Evolutionary conservation across 139 green algal species (phyloP).

Genomic region (Chlamydomonas sp.): DNA sequence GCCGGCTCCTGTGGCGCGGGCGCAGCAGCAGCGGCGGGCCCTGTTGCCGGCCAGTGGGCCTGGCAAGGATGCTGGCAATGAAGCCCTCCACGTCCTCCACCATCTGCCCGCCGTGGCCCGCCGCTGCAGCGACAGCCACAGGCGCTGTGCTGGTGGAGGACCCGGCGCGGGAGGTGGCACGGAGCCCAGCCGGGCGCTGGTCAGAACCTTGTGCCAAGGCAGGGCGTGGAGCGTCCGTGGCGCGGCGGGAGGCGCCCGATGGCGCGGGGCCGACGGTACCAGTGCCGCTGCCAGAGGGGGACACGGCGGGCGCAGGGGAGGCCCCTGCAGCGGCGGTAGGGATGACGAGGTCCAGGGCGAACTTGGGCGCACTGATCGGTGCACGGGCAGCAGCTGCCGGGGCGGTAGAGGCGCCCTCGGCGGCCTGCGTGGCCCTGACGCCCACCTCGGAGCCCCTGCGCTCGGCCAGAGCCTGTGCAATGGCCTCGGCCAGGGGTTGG

Average conservation of each 20-base stretch:
- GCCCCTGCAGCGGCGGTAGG: neutral
- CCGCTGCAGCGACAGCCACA: neutral
- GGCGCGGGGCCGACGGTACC: neutral
- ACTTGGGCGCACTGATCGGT: constrained; percentile 2
- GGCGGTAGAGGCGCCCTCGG: neutral
- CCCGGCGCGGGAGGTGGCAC: neutral
- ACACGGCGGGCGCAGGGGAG: neutral
- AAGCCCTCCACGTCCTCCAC: constrained; percentile 38
- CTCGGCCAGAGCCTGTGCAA: constrained; percentile 3
- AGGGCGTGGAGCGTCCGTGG: neutral
- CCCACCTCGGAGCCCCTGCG: constrained; percentile 20
- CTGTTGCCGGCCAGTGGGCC: neutral
- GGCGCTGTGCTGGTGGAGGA: neutral
- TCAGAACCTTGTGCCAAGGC: neutral
- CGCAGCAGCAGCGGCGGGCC: neutral
- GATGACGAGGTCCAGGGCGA: constrained; percentile 3
- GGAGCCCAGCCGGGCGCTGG: neutral
- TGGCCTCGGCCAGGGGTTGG: constrained; percentile 21
- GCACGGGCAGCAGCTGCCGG: neutral
- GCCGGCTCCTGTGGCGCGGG: neutral
- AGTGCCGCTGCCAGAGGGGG: neutral
- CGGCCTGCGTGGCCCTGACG: neutral
- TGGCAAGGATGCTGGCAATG: constrained; percentile 39
- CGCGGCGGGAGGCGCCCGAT: neutral
- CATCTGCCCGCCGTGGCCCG: constrained; percentile 5